These are phyloP conservation scores for Plasmopara halstedii DNA, from an alignment of 352 stramenopile genomes.

Conservation along the genomic window DNA sequence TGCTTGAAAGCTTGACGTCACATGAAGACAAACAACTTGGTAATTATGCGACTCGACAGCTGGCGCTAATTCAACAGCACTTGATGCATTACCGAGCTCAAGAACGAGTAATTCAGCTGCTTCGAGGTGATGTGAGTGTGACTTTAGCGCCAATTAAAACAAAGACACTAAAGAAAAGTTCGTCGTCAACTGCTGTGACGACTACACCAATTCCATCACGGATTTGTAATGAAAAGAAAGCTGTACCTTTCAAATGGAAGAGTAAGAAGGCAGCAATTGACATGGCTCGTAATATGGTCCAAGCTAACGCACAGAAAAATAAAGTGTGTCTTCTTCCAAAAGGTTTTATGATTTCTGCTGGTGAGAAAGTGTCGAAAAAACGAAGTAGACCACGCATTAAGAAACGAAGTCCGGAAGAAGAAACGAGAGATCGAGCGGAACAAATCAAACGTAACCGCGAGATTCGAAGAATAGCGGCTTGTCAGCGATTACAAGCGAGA, in stretches of 20 bases:
- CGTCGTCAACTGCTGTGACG: constrained; percentile 1
- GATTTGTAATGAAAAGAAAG: too few relatives aligned
- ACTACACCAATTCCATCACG: background rate
- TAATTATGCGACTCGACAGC: constrained; percentile 49
- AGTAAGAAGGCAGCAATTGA: constrained; percentile 26
- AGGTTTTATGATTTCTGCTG: constrained; percentile 40
- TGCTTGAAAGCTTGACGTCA: constrained; percentile 30
- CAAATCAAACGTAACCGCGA: constrained; percentile 43
- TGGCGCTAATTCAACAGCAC: constrained; percentile 45
- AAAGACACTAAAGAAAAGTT: constrained; percentile 14
- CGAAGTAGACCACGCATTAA: constrained; percentile 12
- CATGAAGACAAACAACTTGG: constrained; percentile 33
- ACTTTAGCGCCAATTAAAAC: constrained; percentile 4
- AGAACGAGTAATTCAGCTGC: constrained; percentile 43
- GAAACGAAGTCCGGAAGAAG: constrained; percentile 26
- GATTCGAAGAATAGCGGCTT: constrained; percentile 37
- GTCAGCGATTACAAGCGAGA: constrained; percentile 30
- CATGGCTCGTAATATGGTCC: constrained; percentile 27
- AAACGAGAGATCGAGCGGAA: constrained; percentile 8
- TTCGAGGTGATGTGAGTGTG: constrained; percentile 19
- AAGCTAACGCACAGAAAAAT: constrained; percentile 14
- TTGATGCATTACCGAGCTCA: constrained; percentile 41
- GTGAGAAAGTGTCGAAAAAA: constrained; percentile 23
- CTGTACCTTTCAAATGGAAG: constrained; percentile 1
- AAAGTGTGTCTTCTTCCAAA: constrained; percentile 1